Evolutionary conservation across 2,329 filamentous ascomycete genomes (phyloP), one percentile per base, ranked within the genome.

Genomic region (Aspergillus intermedius): DNA sequence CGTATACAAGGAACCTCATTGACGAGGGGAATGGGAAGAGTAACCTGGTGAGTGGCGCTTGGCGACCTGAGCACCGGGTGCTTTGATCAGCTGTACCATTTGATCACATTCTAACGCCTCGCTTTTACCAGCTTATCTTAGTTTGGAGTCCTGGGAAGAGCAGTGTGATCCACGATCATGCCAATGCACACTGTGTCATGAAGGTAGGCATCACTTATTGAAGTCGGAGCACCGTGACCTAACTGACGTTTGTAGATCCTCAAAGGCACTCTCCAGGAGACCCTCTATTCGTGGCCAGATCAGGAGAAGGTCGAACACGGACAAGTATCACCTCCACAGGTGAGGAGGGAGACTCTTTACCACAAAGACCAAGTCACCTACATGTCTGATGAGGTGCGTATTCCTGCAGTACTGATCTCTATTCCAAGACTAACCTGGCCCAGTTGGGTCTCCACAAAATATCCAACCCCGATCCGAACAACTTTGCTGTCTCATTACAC

Each of bases 121-220:
- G 25, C 19, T 12, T 40, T 23, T 10, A n/a, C 60, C 66, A 91
- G 87, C 80, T 95, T 53, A 81, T 95, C 43, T 80, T 95, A 37
- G 90, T 95, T 35, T 96, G 91, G 91, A 85, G 83, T 13, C 90
- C 91, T 0, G 86, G 87, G 45, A 88, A 88, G 70, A 81, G 81
- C 34, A 91, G 86, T 60, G 84, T 87, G 9, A 89, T 96, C 63
- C 91, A 96, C 65, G 91, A 96, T 66, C 86, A 89, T 68, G 85
- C 84, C 63, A 88, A 91, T 53, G 88, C 90, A 35, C 91, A 95
- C 67, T 96, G 91, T 70, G 75, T 95, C 59, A 95, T 95, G 88
- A 95, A 84, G 68, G 72, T 72, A 64, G 9, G 37, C 9, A 19
- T n/a, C 7, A n/a, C 3, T 10, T 19, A 3, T 40, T 2, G 19